These are phyloP conservation scores for Penicillium lividum DNA, from an alignment of 495 filamentous ascomycete species.

Conservation along the genomic window DNA sequence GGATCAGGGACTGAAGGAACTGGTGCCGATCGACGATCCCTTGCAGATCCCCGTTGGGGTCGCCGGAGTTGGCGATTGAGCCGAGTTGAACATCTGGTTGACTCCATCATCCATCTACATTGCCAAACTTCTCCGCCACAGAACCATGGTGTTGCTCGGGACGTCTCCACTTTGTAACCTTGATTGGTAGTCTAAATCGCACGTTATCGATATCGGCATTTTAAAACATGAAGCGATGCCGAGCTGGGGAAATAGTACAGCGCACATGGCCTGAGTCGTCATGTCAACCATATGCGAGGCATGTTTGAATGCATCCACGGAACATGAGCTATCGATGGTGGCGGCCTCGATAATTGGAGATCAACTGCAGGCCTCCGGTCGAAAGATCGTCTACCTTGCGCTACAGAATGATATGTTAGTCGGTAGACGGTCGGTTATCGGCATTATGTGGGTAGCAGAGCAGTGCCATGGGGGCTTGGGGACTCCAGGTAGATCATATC, in stretches of 20 bases:
- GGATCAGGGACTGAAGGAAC: conserved; percentile 7
- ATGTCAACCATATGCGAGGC: conserved; percentile 2
- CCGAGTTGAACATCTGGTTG: conserved; percentile 9
- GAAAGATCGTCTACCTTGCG: not conserved
- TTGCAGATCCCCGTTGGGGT: conserved; percentile 16
- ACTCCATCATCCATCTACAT: not conserved
- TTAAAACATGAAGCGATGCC: not conserved
- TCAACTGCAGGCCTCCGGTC: not conserved
- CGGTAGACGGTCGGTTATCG: not conserved
- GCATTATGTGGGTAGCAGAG: not conserved
- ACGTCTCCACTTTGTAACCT: not conserved
- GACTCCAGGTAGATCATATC: not conserved
- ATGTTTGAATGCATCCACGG: not conserved
- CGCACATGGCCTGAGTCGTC: conserved; percentile 6
- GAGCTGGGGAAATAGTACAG: not conserved
- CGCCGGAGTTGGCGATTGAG: conserved; percentile 17
- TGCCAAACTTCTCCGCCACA: not conserved
- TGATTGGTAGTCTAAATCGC: not conserved
- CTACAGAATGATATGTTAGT: not conserved
- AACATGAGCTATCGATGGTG: not conserved
- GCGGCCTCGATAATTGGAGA: not conserved
- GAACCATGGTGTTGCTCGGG: not conserved
- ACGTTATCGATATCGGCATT: not conserved
- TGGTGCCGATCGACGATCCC: conserved; percentile 20
- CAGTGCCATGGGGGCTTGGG: not conserved